Evolutionary conservation across 208 protist genomes (phyloP).

Genomic region (Porcisia hertigi): DNA sequence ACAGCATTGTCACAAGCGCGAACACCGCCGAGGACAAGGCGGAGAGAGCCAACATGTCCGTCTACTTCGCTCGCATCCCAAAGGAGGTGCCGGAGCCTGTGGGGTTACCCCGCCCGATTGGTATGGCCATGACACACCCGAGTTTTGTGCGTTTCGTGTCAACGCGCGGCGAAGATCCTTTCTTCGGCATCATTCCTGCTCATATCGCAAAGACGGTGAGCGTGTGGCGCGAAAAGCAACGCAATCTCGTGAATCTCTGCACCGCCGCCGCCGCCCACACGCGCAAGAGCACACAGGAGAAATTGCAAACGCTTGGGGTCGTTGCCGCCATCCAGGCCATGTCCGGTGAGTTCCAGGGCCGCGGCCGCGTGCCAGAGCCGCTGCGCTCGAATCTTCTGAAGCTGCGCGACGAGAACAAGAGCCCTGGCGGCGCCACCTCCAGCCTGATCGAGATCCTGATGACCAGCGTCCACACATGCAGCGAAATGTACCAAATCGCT

Average conservation of each 20-base stretch:
- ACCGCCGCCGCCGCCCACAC: slow-evolving; percentile 33
- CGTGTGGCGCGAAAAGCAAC: slow-evolving; percentile 67
- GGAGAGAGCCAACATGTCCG: slow-evolving; percentile 69
- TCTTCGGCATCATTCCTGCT: slow-evolving; percentile 85
- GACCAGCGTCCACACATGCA: slow-evolving; percentile 51
- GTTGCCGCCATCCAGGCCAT: slow-evolving; percentile 59
- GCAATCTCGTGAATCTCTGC: slow-evolving; percentile 49
- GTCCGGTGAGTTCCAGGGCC: slow-evolving; percentile 49
- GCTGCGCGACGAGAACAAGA: slow-evolving; percentile 47
- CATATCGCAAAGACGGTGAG: slow-evolving; percentile 61
- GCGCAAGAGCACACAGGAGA: slow-evolving; percentile 38
- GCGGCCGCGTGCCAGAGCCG: slow-evolving; percentile 60
- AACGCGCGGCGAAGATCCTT: slow-evolving; percentile 72
- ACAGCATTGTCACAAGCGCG: slow-evolving; percentile 63
- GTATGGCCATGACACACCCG: slow-evolving; percentile 51
- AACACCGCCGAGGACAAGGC: slow-evolving; percentile 63
- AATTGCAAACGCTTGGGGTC: slow-evolving; percentile 62
- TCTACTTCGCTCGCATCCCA: slow-evolving; percentile 79
- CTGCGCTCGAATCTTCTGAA: slow-evolving; percentile 62
- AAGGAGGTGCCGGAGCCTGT: slow-evolving; percentile 60
- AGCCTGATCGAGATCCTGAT: slow-evolving; percentile 45
- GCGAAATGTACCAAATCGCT: slow-evolving; percentile 49
- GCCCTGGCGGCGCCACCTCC: slow-evolving; percentile 33
- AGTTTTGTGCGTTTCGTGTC: slow-evolving; percentile 63
- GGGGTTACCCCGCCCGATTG: slow-evolving; percentile 62